Conservation (phyloP, 768 basidiomycete species). For the Lentinula aciculospora region DNA sequence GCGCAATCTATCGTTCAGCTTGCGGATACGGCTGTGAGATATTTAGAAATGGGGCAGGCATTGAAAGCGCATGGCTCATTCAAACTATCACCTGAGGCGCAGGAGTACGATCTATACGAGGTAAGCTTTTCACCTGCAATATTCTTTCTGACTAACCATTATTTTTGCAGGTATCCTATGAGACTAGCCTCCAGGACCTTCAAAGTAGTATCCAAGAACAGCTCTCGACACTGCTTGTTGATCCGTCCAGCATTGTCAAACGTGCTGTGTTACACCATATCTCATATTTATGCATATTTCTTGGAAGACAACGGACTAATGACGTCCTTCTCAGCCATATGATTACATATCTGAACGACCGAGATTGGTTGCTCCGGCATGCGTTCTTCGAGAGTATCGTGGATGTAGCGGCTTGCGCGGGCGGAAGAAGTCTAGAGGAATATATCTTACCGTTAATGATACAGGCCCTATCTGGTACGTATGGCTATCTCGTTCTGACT, state of each 20-base stretch:
- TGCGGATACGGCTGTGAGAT: slow-evolving; percentile 81
- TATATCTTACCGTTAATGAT: slow-evolving; percentile 97
- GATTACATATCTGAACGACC: slow-evolving; percentile 82
- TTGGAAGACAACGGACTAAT: slow-evolving; percentile 89
- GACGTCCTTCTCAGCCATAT: slow-evolving; percentile 90
- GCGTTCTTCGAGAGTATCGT: slow-evolving; percentile 96
- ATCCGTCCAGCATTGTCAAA: slow-evolving; percentile 85
- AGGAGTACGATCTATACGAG: slow-evolving; percentile 82
- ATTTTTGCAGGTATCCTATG: slow-evolving; percentile 80
- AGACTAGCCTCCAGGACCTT: slow-evolving; percentile 79
- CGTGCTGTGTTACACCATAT: slow-evolving; percentile 86
- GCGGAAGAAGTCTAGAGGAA: slow-evolving; percentile 86
- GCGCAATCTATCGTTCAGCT: slow-evolving; percentile 84
- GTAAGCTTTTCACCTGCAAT: slow-evolving; percentile 25
- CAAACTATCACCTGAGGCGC: slow-evolving; percentile 54
- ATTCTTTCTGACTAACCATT: not conserved
- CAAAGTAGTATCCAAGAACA: slow-evolving; percentile 85
- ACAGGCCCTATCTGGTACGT: slow-evolving; percentile 85
- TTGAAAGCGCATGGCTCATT: slow-evolving; percentile 78
- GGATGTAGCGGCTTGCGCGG: slow-evolving; percentile 92
- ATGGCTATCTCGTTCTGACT: not conserved
- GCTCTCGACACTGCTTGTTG: slow-evolving; percentile 79
- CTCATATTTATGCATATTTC: slow-evolving; percentile 85
- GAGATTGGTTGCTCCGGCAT: slow-evolving; percentile 87
- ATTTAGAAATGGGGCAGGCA: slow-evolving; percentile 92